phyloP scores from a whole-genome alignment of 805 yeast species.

The Brettanomyces anomalus region DNA sequence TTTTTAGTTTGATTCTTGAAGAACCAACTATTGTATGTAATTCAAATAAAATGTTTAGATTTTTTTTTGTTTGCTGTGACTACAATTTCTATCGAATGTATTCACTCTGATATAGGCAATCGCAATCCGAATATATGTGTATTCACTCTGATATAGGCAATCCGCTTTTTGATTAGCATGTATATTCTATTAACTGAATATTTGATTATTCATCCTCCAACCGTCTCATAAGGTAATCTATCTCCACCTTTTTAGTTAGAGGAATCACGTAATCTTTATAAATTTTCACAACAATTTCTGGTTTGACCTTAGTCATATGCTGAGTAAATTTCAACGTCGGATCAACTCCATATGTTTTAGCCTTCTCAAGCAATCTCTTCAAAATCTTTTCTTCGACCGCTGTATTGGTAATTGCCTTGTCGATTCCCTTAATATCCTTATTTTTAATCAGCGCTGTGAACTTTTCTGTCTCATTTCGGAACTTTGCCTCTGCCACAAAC shows the following conservation, averaged over 20 bases:
- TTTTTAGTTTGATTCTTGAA: too few relatives aligned
- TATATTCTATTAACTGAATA: neutral
- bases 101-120: too few relatives aligned
- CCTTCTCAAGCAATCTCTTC: constrained; percentile 70
- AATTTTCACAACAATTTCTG: constrained; percentile 72
- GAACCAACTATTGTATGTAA: too few relatives aligned
- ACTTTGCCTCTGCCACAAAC: constrained; percentile 96
- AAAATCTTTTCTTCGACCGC: constrained; percentile 83
- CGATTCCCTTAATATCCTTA: constrained; percentile 64
- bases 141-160: too few relatives aligned
- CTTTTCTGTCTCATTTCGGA: constrained; percentile 51
- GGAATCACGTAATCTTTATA: constrained; percentile 89
- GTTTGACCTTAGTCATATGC: constrained; percentile 62
- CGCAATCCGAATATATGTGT: too few relatives aligned
- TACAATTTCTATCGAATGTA: too few relatives aligned
- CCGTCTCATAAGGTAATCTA: constrained; percentile 80
- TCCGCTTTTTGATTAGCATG: neutral
- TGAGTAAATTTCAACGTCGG: constrained; percentile 71
- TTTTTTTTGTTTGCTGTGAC: too few relatives aligned
- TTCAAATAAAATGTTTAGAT: too few relatives aligned
- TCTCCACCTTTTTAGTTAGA: constrained; percentile 89
- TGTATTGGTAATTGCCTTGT: constrained; percentile 72
- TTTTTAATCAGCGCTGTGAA: constrained; percentile 58
- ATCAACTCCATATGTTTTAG: constrained; percentile 79
- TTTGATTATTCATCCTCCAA: constrained; percentile 41